Evolutionary conservation across 371 early-diverging fungal species (phyloP).

Genomic region (Rhizopus delemar): DNA sequence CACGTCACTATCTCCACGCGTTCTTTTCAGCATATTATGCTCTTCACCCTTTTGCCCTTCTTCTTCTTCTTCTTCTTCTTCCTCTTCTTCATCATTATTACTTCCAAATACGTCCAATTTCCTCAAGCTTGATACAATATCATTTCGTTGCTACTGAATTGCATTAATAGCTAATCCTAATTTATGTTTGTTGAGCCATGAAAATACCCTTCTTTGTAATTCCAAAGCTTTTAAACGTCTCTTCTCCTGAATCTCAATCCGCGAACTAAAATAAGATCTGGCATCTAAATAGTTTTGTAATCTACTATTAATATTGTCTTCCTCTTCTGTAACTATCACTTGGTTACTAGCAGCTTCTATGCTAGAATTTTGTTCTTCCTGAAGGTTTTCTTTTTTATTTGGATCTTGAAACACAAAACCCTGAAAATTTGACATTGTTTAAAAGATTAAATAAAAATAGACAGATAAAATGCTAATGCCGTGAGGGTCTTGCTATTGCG

Average conservation of each 20-base stretch:
- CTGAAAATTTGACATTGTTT: conserved; percentile 11
- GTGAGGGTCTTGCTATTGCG: too few species aligned
- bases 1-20: conserved; percentile 25
- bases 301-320: conserved; percentile 2
- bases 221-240: conserved; percentile 32
- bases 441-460: not conserved
- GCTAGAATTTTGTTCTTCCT: not conserved
- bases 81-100: conserved; percentile 5
- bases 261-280: conserved; percentile 17
- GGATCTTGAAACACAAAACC: conserved; percentile 23
- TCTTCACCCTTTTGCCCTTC: not conserved
- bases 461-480: not conserved
- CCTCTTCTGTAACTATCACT: conserved; percentile 1
- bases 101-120: conserved; percentile 13
- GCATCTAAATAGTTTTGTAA: conserved; percentile 4
- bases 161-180: not conserved
- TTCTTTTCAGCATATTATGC: conserved; percentile 5
- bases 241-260: conserved; percentile 28
- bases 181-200: not conserved
- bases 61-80: conserved; percentile 12
- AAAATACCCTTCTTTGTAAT: conserved; percentile 26
- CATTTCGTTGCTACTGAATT: conserved; percentile 22
- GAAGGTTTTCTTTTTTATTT: not conserved
- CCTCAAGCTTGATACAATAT: conserved; percentile 23
- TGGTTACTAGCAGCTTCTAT: not conserved